A percentile compares a stretch with the other conserved stretches of the same genome.
These are phyloP conservation scores for Ustilago shanxiensis DNA, from an alignment of 1,284 basidiomycete species.

Conservation along the genomic window DNA sequence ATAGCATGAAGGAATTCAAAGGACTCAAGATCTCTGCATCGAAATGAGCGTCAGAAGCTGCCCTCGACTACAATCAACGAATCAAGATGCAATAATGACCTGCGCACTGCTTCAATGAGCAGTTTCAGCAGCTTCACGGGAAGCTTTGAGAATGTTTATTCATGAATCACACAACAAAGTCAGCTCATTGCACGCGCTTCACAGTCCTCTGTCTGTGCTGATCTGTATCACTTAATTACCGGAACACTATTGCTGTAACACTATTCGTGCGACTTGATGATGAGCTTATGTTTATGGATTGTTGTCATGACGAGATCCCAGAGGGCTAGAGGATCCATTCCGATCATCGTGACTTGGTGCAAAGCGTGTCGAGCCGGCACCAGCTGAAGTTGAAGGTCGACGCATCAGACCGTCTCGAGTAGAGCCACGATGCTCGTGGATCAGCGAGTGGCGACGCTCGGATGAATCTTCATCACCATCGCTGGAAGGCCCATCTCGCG, in stretches of 20 bases:
- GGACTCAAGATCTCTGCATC: slow-evolving; percentile 22
- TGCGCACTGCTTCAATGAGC: background rate
- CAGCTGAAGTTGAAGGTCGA: slow-evolving; percentile 48
- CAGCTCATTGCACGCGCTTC: background rate
- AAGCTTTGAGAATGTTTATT: background rate
- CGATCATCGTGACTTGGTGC: slow-evolving; percentile 28
- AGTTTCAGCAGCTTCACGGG: background rate
- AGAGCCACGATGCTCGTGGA: slow-evolving; percentile 18
- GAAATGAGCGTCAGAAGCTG: background rate
- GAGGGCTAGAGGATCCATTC: slow-evolving; percentile 28
- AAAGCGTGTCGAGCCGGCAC: slow-evolving; percentile 43
- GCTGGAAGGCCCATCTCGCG: slow-evolving; percentile 24
- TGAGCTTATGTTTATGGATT: background rate
- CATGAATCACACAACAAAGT: background rate
- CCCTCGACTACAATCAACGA: background rate
- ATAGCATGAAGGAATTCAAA: slow-evolving; percentile 47
- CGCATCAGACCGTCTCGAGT: slow-evolving; percentile 25
- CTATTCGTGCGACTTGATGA: background rate
- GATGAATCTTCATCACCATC: slow-evolving; percentile 31
- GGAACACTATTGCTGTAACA: background rate
- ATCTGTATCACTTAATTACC: slow-evolving; percentile 6
- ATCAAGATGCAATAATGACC: no score
- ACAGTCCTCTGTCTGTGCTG: background rate
- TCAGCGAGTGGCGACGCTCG: slow-evolving; percentile 34
- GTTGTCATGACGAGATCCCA: slow-evolving; percentile 4